Percentiles rank a stretch among this genome's conserved stretches.
These are phyloP conservation scores for Logfia minima DNA, from an alignment of 129 eudicot species.

Conservation along the genomic window DNA sequence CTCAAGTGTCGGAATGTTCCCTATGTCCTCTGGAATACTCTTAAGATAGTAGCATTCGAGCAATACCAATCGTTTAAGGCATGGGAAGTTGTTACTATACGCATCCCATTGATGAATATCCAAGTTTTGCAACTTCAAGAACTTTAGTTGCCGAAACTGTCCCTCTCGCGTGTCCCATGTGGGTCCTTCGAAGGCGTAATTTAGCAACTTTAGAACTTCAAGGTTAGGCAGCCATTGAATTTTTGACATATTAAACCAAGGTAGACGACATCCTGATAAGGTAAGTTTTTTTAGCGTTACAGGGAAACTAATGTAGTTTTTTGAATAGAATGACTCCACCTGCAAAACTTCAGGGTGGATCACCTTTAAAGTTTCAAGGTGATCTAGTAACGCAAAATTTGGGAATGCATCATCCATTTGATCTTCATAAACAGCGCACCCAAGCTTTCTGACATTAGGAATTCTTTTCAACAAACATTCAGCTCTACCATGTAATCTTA, in stretches of 20 bases:
- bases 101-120: conserved; percentile 23
- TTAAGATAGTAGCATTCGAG: conserved; percentile 15
- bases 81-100: conserved; percentile 24
- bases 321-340: conserved; percentile 5
- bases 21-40: conserved; percentile 33
- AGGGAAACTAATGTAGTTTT: conserved; percentile 28
- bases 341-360: conserved; percentile 20
- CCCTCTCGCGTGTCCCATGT: conserved; percentile 34
- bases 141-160: conserved; percentile 34
- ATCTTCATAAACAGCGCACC: conserved; percentile 31
- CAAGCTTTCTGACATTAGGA: conserved; percentile 36
- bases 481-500: conserved; percentile 32
- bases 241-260: conserved; percentile 33
- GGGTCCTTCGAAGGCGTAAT: conserved; percentile 36
- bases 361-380: conserved; percentile 32
- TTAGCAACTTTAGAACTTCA: conserved; percentile 38
- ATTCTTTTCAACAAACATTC: conserved; percentile 32
- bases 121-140: conserved; percentile 21
- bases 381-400: conserved; percentile 17
- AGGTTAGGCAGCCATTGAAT: conserved; percentile 48
- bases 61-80: conserved; percentile 26
- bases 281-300: conserved; percentile 34
- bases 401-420: conserved; percentile 12
- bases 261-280: conserved; percentile 12
- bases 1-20: conserved; percentile 31